phyloP scores from a whole-genome alignment of 2,329 filamentous ascomycete species.

The Cryoendolithus antarcticus region DNA sequence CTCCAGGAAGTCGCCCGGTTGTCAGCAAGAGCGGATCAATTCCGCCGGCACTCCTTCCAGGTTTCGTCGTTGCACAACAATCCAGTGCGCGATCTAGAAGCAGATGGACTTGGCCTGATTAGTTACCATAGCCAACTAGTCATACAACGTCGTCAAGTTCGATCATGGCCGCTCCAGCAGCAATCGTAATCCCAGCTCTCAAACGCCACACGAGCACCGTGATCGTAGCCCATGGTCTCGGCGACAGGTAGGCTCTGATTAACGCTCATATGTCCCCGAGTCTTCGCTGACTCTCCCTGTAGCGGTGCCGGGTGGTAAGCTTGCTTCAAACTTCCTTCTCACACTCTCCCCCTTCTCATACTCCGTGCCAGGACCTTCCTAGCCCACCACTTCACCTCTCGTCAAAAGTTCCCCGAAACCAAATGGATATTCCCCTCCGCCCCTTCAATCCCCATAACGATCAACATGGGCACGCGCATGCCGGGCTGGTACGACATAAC shows the following conservation, averaged over 20 bases:
- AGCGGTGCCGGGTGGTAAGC: conserved; percentile 58
- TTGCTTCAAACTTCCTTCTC: background rate
- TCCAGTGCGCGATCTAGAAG: no score
- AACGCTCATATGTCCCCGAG: background rate
- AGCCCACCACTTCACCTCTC: conserved; percentile 75
- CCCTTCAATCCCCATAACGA: conserved; percentile 73
- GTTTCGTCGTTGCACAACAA: no score
- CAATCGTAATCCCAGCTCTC: conserved; percentile 63
- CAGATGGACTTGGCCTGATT: no score
- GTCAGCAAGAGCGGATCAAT: no score
- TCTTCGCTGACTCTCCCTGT: conserved; percentile 1
- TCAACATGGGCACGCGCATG: conserved; percentile 56
- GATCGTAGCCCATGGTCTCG: conserved; percentile 86
- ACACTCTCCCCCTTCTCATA: background rate
- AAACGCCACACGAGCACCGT: conserved; percentile 84
- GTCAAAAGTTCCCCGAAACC: conserved; percentile 72
- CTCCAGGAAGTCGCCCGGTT: no score
- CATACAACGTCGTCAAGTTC: no score
- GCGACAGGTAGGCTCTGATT: conserved; percentile 47
- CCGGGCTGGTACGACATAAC: conserved; percentile 78
- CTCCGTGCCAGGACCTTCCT: conserved; percentile 49
- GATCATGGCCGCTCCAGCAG: conserved; percentile 32
- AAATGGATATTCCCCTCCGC: conserved; percentile 93
- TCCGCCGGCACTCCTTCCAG: no score
- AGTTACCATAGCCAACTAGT: no score